phyloP scores from a whole-genome alignment of 2,329 filamentous ascomycete genomes.

The Lecanicillium sp. region DNA sequence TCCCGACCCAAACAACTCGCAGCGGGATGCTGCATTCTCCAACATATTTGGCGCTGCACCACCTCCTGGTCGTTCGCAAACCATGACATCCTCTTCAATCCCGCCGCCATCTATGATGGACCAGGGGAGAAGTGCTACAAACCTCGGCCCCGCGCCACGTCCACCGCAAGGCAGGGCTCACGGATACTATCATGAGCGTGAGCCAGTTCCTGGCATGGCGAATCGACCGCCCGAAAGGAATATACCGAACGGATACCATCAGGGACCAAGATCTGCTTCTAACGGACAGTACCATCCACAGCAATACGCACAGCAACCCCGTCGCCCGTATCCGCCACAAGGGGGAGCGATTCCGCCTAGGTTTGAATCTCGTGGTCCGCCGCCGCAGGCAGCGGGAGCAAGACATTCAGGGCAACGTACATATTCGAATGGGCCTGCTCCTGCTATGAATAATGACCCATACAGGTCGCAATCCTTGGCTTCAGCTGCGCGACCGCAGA shows the following conservation, averaged over 20 bases:
- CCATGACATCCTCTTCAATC: constrained; percentile 75
- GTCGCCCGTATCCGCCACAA: constrained; percentile 38
- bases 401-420: constrained; percentile 47
- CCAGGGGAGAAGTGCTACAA: constrained; percentile 48
- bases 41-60: constrained; percentile 90
- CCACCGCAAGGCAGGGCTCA: constrained; percentile 25
- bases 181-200: constrained; percentile 26
- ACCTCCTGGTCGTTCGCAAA: constrained; percentile 84
- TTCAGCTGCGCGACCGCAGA: constrained; percentile 62
- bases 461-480: constrained; percentile 94
- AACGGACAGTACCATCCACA: constrained; percentile 32
- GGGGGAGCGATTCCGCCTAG: constrained; percentile 50
- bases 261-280: constrained; percentile 43
- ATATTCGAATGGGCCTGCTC: constrained; percentile 54
- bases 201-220: constrained; percentile 18
- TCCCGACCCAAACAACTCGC: constrained; percentile 47
- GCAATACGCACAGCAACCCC: constrained; percentile 41
- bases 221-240: constrained; percentile 31
- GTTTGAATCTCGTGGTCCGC: constrained; percentile 52
- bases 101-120: constrained; percentile 44
- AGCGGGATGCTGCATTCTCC: constrained; percentile 90
- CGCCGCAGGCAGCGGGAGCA: constrained; percentile 30
- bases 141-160: constrained; percentile 57
- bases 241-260: constrained; percentile 44
- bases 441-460: constrained; percentile 74